These are phyloP conservation scores for Mallotus repandus DNA, from an alignment of 441 rosid genomes.

Conservation along the genomic window DNA sequence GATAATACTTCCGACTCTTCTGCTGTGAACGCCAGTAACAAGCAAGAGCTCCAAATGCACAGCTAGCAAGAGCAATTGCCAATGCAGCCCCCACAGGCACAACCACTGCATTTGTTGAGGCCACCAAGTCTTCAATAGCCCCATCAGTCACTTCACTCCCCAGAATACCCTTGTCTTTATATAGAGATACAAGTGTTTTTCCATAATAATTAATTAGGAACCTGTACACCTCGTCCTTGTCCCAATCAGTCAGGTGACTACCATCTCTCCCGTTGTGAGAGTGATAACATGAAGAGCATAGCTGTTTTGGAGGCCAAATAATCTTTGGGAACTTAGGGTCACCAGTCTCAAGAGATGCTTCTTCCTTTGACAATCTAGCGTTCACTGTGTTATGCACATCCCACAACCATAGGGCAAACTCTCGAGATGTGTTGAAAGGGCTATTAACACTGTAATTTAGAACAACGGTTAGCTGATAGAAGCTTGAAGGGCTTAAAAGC, in stretches of 20 bases:
- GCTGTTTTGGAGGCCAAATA: slow-evolving; percentile 89
- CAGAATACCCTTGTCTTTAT: slow-evolving; percentile 52
- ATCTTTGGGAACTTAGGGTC: slow-evolving; percentile 92
- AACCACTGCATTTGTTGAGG: slow-evolving; percentile 72
- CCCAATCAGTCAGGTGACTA: slow-evolving; percentile 49
- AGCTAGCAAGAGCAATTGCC: slow-evolving; percentile 93
- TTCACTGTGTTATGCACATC: slow-evolving; percentile 82
- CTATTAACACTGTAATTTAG: slow-evolving; percentile 51
- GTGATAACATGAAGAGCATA: slow-evolving; percentile 71
- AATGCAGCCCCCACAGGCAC: slow-evolving; percentile 95
- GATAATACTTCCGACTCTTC: slow-evolving; percentile 93
- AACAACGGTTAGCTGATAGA: slow-evolving; percentile 20
- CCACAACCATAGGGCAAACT: slow-evolving; percentile 92
- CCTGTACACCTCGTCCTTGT: slow-evolving; percentile 60
- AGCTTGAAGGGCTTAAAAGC: not conserved
- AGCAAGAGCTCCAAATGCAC: slow-evolving; percentile 96
- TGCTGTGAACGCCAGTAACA: slow-evolving; percentile 98
- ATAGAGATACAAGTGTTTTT: slow-evolving; percentile 52
- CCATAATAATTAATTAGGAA: slow-evolving; percentile 76
- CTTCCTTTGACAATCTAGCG: slow-evolving; percentile 71
- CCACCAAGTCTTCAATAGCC: slow-evolving; percentile 52
- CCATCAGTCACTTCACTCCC: slow-evolving; percentile 36
- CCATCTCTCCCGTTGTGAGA: slow-evolving; percentile 29
- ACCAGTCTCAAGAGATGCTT: slow-evolving; percentile 70
- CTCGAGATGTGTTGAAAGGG: slow-evolving; percentile 71